Percentiles rank a stretch among this genome's conserved stretches.
phyloP scores from a whole-genome alignment of 768 basidiomycete genomes.

The Lentinula raphanica region DNA sequence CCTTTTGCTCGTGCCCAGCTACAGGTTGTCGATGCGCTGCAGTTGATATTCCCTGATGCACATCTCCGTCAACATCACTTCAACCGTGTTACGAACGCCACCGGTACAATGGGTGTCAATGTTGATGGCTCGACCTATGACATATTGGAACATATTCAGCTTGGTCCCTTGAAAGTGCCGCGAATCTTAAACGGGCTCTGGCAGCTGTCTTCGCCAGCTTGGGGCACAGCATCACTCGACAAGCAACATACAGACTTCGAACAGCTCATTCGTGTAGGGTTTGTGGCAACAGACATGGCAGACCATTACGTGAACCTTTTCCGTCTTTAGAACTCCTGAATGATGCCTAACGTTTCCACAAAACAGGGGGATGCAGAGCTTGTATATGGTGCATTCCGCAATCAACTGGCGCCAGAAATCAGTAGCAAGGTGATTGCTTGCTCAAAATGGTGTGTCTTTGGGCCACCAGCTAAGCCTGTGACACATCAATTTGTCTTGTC shows the following conservation, averaged over 20 bases:
- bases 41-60: background rate
- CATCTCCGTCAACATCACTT: background rate
- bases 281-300: conserved; percentile 15
- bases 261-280: conserved; percentile 5
- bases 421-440: conserved; percentile 37
- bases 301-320: conserved; percentile 12
- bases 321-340: background rate
- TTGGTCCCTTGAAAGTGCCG: conserved; percentile 38
- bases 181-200: conserved; percentile 52
- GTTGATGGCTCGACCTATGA: background rate
- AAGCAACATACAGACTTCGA: conserved; percentile 4
- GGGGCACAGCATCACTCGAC: conserved; percentile 41
- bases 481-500: conserved; percentile 42
- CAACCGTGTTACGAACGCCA: background rate
- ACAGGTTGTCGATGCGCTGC: conserved; percentile 10
- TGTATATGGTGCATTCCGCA: conserved; percentile 44
- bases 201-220: conserved; percentile 59
- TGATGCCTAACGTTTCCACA: background rate
- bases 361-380: conserved; percentile 14
- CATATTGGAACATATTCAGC: conserved; percentile 17
- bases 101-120: background rate
- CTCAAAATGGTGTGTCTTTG: conserved; percentile 61
- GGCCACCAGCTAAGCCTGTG: conserved; percentile 23
- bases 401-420: conserved; percentile 21
- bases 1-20: conserved; percentile 11